A percentile compares a stretch with the other conserved stretches of the same genome.
phyloP scores from a whole-genome alignment of 2,329 filamentous ascomycete genomes.

The Sclerotiophoma versabilis region DNA sequence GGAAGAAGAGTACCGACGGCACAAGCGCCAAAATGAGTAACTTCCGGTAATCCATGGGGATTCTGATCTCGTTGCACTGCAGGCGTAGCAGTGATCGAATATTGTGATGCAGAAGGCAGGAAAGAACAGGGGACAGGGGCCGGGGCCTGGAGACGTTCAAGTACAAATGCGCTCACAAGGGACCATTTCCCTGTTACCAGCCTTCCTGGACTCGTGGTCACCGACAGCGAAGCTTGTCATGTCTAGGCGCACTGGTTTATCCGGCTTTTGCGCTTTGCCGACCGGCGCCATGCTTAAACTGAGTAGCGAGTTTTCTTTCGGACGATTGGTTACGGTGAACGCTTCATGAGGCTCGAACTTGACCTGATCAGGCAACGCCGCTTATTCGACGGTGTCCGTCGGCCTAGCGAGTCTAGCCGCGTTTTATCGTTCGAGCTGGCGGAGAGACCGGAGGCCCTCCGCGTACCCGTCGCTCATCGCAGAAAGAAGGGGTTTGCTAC shows the following conservation, averaged over 20 bases:
- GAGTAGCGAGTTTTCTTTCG: conserved; percentile 5
- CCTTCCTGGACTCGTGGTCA: conserved; percentile 18
- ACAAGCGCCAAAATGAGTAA: conserved; percentile 33
- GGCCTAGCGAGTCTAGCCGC: conserved; percentile 14
- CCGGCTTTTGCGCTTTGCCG: conserved; percentile 12
- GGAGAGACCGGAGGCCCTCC: neutral
- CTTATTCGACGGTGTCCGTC: conserved; percentile 15
- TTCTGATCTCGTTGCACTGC: conserved; percentile 8
- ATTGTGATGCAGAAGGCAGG: conserved; percentile 6
- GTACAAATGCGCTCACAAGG: conserved; percentile 10
- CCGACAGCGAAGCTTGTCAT: conserved; percentile 14
- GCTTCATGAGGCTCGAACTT: conserved; percentile 12
- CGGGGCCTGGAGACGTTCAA: conserved; percentile 11
- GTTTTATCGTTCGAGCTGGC: neutral
- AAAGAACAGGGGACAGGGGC: conserved; percentile 2
- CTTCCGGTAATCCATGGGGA: conserved; percentile 29
- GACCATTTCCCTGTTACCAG: conserved; percentile 7
- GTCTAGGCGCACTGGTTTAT: conserved; percentile 11
- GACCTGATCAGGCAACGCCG: conserved; percentile 13
- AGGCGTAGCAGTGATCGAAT: conserved; percentile 7
- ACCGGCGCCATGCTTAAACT: conserved; percentile 16
- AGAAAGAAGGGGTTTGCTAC: neutral
- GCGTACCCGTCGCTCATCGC: neutral
- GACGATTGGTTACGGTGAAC: conserved; percentile 16
- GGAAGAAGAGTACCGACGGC: conserved; percentile 33